These are phyloP conservation scores for Lipomyces mesembrius DNA, from an alignment of 805 yeast species.

Conservation along the genomic window DNA sequence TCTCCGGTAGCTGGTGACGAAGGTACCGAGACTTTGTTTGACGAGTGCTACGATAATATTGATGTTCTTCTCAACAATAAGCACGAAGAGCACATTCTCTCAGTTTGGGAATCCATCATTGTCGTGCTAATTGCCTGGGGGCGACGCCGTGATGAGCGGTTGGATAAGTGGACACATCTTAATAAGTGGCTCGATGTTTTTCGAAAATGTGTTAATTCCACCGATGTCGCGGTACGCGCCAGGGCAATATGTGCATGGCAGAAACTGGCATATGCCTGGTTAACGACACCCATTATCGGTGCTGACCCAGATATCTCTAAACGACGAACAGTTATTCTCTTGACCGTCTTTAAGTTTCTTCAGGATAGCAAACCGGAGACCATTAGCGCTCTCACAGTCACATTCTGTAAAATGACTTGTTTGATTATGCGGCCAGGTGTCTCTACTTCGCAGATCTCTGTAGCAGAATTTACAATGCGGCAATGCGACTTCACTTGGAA, in stretches of 20 bases:
- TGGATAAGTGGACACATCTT: conserved; percentile 27
- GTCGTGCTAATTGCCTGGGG: conserved; percentile 26
- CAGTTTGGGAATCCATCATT: conserved; percentile 27
- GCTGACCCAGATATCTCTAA: background rate
- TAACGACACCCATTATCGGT: conserved; percentile 11
- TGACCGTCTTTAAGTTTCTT: conserved; percentile 19
- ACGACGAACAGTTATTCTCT: conserved; percentile 15
- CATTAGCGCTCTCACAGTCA: conserved; percentile 12
- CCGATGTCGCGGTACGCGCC: conserved; percentile 6
- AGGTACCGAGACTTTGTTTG: conserved; percentile 9
- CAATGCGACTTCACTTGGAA: conserved; percentile 26
- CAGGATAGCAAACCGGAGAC: conserved; percentile 13
- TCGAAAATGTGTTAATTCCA: conserved; percentile 20
- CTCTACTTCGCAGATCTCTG: conserved; percentile 5
- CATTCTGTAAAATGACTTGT: conserved; percentile 16
- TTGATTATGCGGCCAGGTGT: conserved; percentile 17
- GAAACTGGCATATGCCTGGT: conserved; percentile 23
- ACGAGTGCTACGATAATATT: conserved; percentile 11
- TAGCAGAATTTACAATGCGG: conserved; percentile 5
- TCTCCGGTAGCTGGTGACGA: background rate
- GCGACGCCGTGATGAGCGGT: conserved; percentile 14
- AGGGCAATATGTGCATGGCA: conserved; percentile 29
- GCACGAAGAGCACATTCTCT: conserved; percentile 28
- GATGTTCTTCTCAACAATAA: conserved; percentile 14
- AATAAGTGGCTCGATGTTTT: conserved; percentile 25